These are phyloP conservation scores for Entamoeba nuttalli DNA, from an alignment of 208 protist species.

Conservation along the genomic window DNA sequence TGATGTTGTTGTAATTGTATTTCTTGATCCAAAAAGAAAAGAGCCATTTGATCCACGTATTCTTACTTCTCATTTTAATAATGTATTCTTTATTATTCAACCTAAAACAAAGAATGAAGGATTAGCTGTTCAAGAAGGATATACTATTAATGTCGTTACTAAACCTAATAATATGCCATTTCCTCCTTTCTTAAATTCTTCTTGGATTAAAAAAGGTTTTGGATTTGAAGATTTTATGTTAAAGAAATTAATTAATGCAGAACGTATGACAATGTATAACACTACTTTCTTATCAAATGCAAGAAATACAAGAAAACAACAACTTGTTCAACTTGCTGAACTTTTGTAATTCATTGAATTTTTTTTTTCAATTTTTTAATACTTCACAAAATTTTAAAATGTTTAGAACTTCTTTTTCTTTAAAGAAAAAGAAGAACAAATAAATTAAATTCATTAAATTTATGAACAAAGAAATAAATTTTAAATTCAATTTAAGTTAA, in stretches of 20 bases:
- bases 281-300: background rate
- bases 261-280: background rate
- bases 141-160: background rate
- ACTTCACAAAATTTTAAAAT: no score
- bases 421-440: no score
- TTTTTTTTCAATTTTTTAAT: background rate
- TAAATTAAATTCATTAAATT: no score
- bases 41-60: background rate
- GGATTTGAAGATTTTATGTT: background rate
- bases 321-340: background rate
- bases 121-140: background rate
- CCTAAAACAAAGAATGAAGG: background rate
- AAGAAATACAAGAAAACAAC: background rate
- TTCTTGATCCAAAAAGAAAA: background rate
- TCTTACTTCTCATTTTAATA: background rate
- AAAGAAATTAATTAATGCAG: background rate
- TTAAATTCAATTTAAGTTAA: no score
- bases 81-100: background rate
- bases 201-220: background rate
- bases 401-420: no score
- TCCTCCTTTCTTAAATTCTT: background rate
- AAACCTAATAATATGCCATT: background rate
- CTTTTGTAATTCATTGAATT: background rate
- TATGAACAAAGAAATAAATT: no score
- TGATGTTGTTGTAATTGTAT: background rate